These are phyloP conservation scores for Asterophora parasitica DNA, from an alignment of 768 basidiomycete genomes.

Conservation along the genomic window DNA sequence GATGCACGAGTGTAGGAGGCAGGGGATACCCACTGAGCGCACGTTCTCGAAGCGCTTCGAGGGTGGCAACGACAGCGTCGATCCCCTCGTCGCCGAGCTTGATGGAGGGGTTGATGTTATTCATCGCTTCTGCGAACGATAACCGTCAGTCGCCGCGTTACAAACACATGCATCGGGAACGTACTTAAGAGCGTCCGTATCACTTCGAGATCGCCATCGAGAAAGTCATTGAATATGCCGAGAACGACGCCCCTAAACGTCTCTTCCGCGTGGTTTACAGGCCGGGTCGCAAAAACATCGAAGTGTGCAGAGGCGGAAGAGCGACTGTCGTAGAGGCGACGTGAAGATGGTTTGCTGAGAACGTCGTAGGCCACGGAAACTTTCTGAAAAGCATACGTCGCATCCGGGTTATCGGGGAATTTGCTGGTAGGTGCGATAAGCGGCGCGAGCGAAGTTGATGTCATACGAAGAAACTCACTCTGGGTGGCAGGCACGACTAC, in stretches of 20 bases:
- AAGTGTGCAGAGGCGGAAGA: constrained; percentile 36
- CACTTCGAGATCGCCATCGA: constrained; percentile 86
- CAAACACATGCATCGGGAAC: constrained; percentile 22
- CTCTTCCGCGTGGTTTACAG: constrained; percentile 64
- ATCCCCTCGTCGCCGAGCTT: constrained; percentile 77
- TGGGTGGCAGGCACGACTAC: constrained; percentile 79
- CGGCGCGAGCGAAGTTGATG: constrained; percentile 4
- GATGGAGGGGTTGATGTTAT: constrained; percentile 76
- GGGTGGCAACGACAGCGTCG: constrained; percentile 63
- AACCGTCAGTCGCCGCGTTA: not conserved
- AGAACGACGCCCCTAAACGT: constrained; percentile 73
- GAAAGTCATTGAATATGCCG: constrained; percentile 73
- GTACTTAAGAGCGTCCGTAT: constrained; percentile 69
- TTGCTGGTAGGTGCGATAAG: constrained; percentile 47
- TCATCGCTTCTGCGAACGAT: constrained; percentile 53
- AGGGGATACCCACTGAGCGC: constrained; percentile 53
- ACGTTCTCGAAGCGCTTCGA: constrained; percentile 68
- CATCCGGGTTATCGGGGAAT: constrained; percentile 70
- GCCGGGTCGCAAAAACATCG: constrained; percentile 51
- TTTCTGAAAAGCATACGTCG: constrained; percentile 83
- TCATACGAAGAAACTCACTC: constrained; percentile 50
- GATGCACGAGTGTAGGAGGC: not conserved
- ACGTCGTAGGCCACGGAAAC: constrained; percentile 81
- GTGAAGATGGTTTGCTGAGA: constrained; percentile 66
- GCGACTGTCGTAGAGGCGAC: constrained; percentile 63